phyloP scores from a whole-genome alignment of 768 basidiomycete species.

The Suillus ampliporus region DNA sequence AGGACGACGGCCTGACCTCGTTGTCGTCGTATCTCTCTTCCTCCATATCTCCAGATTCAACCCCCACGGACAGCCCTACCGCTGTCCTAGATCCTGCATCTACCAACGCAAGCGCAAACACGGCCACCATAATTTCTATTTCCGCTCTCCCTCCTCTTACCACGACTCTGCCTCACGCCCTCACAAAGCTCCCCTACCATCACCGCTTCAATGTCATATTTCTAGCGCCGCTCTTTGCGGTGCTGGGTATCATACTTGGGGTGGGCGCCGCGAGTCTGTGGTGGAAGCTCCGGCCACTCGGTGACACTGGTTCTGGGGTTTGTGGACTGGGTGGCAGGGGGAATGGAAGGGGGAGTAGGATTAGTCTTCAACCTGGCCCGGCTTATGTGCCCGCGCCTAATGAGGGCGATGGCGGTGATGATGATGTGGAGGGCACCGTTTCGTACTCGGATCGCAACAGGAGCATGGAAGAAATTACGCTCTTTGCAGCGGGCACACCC shows the following conservation, averaged over 20 bases:
- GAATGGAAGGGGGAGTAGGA: slow-evolving; percentile 9
- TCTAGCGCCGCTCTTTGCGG: slow-evolving; percentile 32
- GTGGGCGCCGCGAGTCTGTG: slow-evolving; percentile 16
- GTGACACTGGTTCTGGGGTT: neutral
- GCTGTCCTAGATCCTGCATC: slow-evolving; percentile 3
- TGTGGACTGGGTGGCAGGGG: slow-evolving; percentile 2
- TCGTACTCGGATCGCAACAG: neutral
- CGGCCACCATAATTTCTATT: slow-evolving; percentile 36
- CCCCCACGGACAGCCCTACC: neutral
- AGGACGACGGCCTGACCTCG: neutral
- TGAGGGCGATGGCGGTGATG: slow-evolving; percentile 18
- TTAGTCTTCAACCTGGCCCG: slow-evolving; percentile 29
- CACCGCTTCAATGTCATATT: slow-evolving; percentile 31
- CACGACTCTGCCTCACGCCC: slow-evolving; percentile 18
- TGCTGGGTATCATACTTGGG: slow-evolving; percentile 32
- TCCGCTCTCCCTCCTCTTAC: slow-evolving; percentile 36
- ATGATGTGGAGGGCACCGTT: slow-evolving; percentile 21
- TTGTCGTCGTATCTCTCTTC: neutral
- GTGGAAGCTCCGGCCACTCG: slow-evolving; percentile 18
- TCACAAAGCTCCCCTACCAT: slow-evolving; percentile 28
- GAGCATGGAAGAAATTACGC: slow-evolving; percentile 35
- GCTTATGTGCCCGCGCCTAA: slow-evolving; percentile 27
- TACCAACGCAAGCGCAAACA: slow-evolving; percentile 16
- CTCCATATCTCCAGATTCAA: neutral
- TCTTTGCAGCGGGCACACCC: slow-evolving; percentile 30